Conservation (phyloP, 108 stramenopile genomes). For the Nitzschia sp. region DNA sequence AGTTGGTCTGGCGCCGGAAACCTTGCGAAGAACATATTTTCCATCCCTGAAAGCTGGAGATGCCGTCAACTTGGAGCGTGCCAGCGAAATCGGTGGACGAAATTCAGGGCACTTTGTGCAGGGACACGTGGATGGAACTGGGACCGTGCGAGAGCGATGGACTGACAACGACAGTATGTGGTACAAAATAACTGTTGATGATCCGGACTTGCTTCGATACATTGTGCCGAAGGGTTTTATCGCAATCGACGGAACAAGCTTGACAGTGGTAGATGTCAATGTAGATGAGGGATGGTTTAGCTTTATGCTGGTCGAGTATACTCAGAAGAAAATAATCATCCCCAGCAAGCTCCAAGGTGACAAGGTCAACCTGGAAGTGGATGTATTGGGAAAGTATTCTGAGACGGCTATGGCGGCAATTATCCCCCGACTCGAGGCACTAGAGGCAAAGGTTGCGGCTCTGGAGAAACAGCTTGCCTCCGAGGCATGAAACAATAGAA, state of each 20-base stretch:
- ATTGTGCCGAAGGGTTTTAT: constrained; percentile 99
- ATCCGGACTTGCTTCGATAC: constrained; percentile 74
- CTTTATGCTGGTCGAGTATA: constrained; percentile 99
- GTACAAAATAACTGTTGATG: constrained; percentile 71
- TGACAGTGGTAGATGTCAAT: constrained; percentile 90
- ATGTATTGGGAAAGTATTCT: constrained; percentile 96
- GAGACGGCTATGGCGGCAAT: constrained; percentile 75
- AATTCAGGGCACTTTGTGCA: constrained; percentile 98
- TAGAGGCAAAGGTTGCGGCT: constrained; percentile 72
- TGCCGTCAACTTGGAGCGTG: constrained; percentile 91
- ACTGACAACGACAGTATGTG: constrained; percentile 90
- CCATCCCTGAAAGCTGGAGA: constrained; percentile 55
- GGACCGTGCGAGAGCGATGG: constrained; percentile 76
- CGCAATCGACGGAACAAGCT: constrained; percentile 94
- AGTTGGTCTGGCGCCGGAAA: constrained; percentile 94
- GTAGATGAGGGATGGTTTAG: constrained; percentile 83
- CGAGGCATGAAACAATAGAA: too few relatives aligned
- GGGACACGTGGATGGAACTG: constrained; percentile 96
- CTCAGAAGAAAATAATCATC: constrained; percentile 93
- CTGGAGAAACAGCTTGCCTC: constrained; percentile 48
- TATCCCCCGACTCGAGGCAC: constrained; percentile 78
- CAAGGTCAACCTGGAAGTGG: constrained; percentile 93
- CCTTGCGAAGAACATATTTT: constrained; percentile 87
- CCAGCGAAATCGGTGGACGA: constrained; percentile 89
- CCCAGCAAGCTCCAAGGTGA: constrained; percentile 76